Conservation (phyloP, 2,329 filamentous ascomycete genomes). For the Lachnellula arida region DNA sequence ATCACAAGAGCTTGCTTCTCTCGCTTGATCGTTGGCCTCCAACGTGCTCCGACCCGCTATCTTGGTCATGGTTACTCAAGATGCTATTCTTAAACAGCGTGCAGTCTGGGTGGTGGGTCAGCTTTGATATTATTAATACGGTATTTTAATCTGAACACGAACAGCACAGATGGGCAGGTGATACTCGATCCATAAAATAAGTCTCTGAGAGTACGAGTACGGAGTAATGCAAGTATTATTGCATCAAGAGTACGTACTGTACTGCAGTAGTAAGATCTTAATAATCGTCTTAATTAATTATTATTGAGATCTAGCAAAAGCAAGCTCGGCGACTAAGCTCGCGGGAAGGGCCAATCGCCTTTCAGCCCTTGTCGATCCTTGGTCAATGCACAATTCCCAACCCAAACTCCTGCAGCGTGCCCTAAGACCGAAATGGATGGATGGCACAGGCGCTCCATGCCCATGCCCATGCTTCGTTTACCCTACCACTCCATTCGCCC, state of each 20-base stretch:
- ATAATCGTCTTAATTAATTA: not conserved
- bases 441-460: no score
- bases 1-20: not conserved
- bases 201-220: no score
- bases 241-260: no score
- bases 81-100: not conserved
- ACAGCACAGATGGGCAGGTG: no score
- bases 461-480: no score
- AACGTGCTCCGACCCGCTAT: conserved; percentile 2
- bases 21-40: not conserved
- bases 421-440: no score
- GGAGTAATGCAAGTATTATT: no score
- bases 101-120: not conserved
- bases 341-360: not conserved
- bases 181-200: no score
- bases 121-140: not conserved
- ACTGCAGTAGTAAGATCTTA: not conserved
- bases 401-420: no score
- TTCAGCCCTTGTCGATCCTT: not conserved
- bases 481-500: no score
- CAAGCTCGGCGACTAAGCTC: not conserved
- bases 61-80: conserved; percentile 4
- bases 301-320: not conserved
- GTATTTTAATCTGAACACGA: no score
- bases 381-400: not conserved